Evolutionary conservation across 768 basidiomycete species (phyloP).

Genomic region (Leccinum pellstonianum): DNA sequence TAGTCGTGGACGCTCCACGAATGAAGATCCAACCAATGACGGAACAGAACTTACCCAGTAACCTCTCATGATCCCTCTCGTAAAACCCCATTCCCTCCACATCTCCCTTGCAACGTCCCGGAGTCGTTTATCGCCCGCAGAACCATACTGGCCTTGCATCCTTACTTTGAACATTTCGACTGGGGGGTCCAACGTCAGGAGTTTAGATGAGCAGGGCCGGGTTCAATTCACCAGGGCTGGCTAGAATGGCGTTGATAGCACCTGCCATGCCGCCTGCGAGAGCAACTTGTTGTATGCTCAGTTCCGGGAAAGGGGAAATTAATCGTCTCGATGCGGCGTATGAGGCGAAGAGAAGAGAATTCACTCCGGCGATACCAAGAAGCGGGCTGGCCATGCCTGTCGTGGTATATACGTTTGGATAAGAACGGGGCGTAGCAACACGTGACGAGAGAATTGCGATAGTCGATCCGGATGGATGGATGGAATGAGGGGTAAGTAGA

Average conservation of each 20-base stretch:
- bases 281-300: constrained; percentile 77
- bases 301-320: constrained; percentile 85
- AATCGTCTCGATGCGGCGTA: constrained; percentile 81
- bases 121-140: constrained; percentile 73
- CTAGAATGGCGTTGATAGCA: constrained; percentile 84
- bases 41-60: constrained; percentile 70
- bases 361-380: constrained; percentile 91
- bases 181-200: constrained; percentile 25
- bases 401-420: not conserved
- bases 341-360: constrained; percentile 90
- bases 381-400: constrained; percentile 86
- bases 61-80: constrained; percentile 90
- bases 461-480: not conserved
- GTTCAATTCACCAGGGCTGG: constrained; percentile 69
- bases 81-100: constrained; percentile 85
- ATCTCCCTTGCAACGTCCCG: constrained; percentile 72
- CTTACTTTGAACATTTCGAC: constrained; percentile 99
- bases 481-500: not conserved
- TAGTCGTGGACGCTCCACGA: not conserved
- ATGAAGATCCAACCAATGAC: not conserved
- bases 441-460: not conserved
- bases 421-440: not conserved
- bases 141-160: constrained; percentile 96
- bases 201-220: not conserved
- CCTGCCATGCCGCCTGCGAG: constrained; percentile 91